Evolutionary conservation across 148 eudicot genomes (phyloP), one percentile per base, ranked within the genome.

Genomic region (Fallopia convolvulus): DNA sequence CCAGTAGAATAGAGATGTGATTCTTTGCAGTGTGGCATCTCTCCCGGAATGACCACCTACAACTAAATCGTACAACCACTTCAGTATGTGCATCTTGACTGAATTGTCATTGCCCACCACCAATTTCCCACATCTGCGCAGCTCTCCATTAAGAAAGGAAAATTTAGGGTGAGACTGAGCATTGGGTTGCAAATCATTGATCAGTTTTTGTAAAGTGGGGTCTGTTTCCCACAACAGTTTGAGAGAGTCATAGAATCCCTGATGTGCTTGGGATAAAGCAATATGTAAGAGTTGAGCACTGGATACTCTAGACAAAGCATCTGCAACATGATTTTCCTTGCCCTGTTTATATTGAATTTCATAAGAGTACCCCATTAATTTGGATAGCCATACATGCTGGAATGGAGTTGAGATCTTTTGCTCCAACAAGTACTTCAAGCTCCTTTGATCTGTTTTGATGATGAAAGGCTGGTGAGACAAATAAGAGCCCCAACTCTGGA

Each of bases 321-420:
- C 58, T 0, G 36, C 61, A 14, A 30, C 40, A 1, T 44, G 2
- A 11, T 26, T 48, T 6, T 20, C 39, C 61, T 48, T 74, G 6
- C 76, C 41, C 48, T 47, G 49, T 50, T 74, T 74, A 23, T 50
- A 74, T 14, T 8, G 18, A 21, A 74, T 74, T 12, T 74, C 76
- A 4, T 48, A 74, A 0, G 30, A 33, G 30, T 5, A 74, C 2
- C 60, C 60, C 76, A 74, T 74, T 14, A 74, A 48, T 50, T 74
- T 74, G 10, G 76, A 18, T 0, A 74, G 7, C 76, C 76, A 49
- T 42, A 18, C 9, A 2, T 21, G 61, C 20, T 50, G 60, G 11
- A 20, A 21, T 7, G 26, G 33, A 8, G 60, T 0, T 6, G 5
- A 5, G 6, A 74, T 23, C 3, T 23, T 23, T 7, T 47, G 36